phyloP scores from a whole-genome alignment of 2,329 filamentous ascomycete genomes.

The Grosmannia serpens region DNA sequence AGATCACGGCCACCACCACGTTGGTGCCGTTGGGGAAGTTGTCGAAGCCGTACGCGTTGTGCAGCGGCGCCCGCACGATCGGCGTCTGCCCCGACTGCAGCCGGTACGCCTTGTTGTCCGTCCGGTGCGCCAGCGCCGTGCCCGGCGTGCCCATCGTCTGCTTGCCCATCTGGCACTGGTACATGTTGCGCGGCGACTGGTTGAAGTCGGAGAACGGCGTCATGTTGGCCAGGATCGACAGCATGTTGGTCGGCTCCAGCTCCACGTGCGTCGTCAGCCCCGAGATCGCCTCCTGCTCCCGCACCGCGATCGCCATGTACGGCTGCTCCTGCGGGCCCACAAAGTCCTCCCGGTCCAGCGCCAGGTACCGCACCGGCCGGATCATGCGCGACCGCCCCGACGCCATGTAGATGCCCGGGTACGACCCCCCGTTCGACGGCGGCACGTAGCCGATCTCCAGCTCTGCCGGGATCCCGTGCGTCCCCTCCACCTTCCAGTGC shows the following conservation, averaged over 20 bases:
- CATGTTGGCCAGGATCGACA: constrained; percentile 97
- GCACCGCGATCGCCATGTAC: constrained; percentile 94
- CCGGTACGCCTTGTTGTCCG: constrained; percentile 94
- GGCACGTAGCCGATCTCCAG: constrained; percentile 91
- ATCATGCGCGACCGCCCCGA: constrained; percentile 79
- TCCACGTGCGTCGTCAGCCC: constrained; percentile 90
- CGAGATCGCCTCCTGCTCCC: constrained; percentile 77
- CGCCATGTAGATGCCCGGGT: constrained; percentile 90
- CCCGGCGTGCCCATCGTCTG: constrained; percentile 97
- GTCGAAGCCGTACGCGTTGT: constrained; percentile 93
- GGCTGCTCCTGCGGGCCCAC: constrained; percentile 93
- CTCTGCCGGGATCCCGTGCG: constrained; percentile 65
- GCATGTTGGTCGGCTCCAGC: constrained; percentile 86
- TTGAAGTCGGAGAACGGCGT: constrained; percentile 99
- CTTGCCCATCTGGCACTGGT: constrained; percentile 98
- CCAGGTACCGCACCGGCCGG: constrained; percentile 82
- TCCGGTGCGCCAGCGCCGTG: constrained; percentile 71
- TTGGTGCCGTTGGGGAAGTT: constrained; percentile 98
- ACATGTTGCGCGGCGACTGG: constrained; percentile 98
- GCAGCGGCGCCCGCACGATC: constrained; percentile 78
- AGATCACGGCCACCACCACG: constrained; percentile 92
- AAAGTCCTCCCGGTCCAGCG: constrained; percentile 73
- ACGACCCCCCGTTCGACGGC: constrained; percentile 80
- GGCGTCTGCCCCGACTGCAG: constrained; percentile 94
- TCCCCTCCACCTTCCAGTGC: constrained; percentile 90